Percentiles rank a stretch among this genome's conserved stretches.
Evolutionary conservation across 192 early-diverging fungal genomes (phyloP).

Genomic region (Backusella circina): DNA sequence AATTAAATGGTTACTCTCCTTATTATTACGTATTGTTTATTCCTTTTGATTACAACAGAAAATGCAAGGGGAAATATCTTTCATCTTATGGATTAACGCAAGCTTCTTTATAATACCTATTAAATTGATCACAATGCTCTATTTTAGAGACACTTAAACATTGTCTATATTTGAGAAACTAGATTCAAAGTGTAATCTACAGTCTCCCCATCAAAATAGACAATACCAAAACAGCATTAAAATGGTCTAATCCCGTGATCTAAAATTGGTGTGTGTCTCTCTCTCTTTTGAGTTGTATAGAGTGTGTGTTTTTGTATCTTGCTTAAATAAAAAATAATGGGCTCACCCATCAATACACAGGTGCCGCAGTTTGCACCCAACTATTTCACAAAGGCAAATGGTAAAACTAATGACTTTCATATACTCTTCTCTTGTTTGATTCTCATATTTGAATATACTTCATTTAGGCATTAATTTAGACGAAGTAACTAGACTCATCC

Average conservation of each 20-base stretch:
- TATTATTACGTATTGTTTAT: too few species aligned
- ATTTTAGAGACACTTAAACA: too few species aligned
- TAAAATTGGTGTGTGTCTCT: background rate
- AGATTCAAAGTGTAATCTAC: too few species aligned
- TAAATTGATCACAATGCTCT: too few species aligned
- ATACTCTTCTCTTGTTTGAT: background rate
- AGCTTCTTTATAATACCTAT: too few species aligned
- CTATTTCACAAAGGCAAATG: background rate
- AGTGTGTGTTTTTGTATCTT: background rate
- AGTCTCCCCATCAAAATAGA: too few species aligned
- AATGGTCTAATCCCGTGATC: background rate
- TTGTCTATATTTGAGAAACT: too few species aligned
- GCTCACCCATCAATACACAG: constrained; percentile 3
- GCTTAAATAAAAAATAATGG: background rate
- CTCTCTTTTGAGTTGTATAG: background rate
- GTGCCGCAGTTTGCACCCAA: constrained; percentile 16
- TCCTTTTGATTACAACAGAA: too few species aligned
- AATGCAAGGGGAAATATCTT: too few species aligned
- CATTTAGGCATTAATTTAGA: constrained; percentile 21
- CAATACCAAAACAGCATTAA: background rate
- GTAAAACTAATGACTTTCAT: background rate
- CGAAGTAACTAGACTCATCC: constrained; percentile 4
- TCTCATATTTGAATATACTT: background rate
- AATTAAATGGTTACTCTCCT: too few species aligned
- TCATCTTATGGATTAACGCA: too few species aligned